Percentiles rank a stretch among this genome's conserved stretches.
Evolutionary conservation across 2,329 filamentous ascomycete genomes (phyloP).

Genomic region (Beauveria scarabaeidicola): DNA sequence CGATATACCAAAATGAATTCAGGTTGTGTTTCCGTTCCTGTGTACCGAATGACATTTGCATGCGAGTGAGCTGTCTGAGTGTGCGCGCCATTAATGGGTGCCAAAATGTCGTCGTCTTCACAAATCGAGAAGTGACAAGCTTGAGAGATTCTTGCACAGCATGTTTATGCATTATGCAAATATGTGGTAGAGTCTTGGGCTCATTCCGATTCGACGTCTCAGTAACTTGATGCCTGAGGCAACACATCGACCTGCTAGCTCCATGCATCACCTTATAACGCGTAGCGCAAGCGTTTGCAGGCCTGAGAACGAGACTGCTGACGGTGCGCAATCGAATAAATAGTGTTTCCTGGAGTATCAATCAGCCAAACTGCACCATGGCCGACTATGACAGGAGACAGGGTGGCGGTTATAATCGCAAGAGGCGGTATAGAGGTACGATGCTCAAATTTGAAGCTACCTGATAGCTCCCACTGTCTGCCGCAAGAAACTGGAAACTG

Average conservation of each 20-base stretch:
- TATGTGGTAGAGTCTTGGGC: background rate
- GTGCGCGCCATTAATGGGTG: background rate
- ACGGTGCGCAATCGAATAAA: slow-evolving; percentile 16
- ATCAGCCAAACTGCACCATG: slow-evolving; percentile 27
- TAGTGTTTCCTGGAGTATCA: background rate
- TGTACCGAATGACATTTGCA: background rate
- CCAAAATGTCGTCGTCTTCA: background rate
- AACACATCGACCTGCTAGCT: background rate
- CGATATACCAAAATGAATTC: slow-evolving; percentile 12
- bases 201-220: background rate
- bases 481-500: background rate
- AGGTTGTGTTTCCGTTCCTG: background rate
- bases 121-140: background rate
- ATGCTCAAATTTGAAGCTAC: slow-evolving; percentile 8
- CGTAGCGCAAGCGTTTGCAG: slow-evolving; percentile 10
- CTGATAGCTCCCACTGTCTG: slow-evolving; percentile 7
- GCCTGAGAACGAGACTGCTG: background rate
- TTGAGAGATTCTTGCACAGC: too few species aligned
- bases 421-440: slow-evolving; percentile 72
- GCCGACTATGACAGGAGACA: slow-evolving; percentile 51
- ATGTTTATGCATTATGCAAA: background rate
- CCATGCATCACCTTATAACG: background rate
- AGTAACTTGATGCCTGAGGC: slow-evolving; percentile 14
- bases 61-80: background rate
- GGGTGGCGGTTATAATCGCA: slow-evolving; percentile 53